Percentiles rank a stretch among this genome's conserved stretches.
These are phyloP conservation scores for Pythium biforme DNA, from an alignment of 352 stramenopile species.

Conservation along the genomic window DNA sequence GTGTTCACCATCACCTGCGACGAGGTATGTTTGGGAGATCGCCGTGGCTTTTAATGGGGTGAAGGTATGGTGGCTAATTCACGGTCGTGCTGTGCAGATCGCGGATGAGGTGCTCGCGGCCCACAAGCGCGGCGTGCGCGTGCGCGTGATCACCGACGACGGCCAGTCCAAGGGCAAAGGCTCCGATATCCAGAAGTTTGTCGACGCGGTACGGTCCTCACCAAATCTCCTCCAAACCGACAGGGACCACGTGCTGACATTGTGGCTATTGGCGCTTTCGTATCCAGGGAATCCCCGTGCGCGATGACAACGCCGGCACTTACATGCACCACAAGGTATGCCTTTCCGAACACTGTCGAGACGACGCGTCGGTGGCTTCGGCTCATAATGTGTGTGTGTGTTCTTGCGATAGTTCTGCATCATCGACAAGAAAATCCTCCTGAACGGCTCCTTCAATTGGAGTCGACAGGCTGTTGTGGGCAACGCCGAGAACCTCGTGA, in stretches of 20 bases:
- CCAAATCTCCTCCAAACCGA: background rate
- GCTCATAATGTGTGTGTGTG: background rate
- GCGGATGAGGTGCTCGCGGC: slow-evolving; percentile 54
- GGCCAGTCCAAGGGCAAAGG: slow-evolving; percentile 52
- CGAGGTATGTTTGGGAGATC: too few relatives aligned
- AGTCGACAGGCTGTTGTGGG: slow-evolving; percentile 63
- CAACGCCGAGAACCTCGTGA: slow-evolving; percentile 67
- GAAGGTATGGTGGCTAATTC: slow-evolving; percentile 31
- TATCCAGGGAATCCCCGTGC: slow-evolving; percentile 52
- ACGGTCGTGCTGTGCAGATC: slow-evolving; percentile 34
- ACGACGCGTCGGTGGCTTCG: background rate
- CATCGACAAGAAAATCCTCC: slow-evolving; percentile 54
- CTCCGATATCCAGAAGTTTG: slow-evolving; percentile 75
- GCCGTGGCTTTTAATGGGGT: too few relatives aligned
- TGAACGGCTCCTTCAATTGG: slow-evolving; percentile 81
- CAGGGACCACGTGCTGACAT: background rate
- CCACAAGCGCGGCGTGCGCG: slow-evolving; percentile 44
- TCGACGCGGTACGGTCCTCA: slow-evolving; percentile 57
- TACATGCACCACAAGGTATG: slow-evolving; percentile 75
- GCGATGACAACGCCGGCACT: slow-evolving; percentile 54
- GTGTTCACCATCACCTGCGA: slow-evolving; percentile 79
- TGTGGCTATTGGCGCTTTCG: background rate
- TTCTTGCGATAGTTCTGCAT: slow-evolving; percentile 50
- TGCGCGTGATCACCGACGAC: slow-evolving; percentile 72
- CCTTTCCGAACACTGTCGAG: too few relatives aligned